phyloP scores from a whole-genome alignment of 2,329 filamentous ascomycete species.

The Exophiala spinifera region DNA sequence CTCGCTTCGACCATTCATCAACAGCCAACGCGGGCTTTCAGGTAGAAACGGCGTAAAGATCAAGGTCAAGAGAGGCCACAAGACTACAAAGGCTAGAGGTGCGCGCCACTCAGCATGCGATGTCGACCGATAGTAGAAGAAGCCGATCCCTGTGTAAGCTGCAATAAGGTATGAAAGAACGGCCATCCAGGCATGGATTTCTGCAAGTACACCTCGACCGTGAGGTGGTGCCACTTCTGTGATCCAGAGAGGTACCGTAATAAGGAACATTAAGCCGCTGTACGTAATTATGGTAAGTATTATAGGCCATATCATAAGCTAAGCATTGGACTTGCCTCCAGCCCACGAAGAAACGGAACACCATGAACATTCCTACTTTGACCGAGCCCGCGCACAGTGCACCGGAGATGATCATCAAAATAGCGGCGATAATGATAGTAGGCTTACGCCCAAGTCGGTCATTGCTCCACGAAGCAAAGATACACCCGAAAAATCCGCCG shows the following conservation, averaged over 20 bases:
- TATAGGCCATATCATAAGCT: too few relatives aligned
- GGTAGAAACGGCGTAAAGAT: conserved; percentile 2
- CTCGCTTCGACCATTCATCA: not conserved
- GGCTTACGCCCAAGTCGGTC: conserved; percentile 2
- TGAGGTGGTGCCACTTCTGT: conserved; percentile 2
- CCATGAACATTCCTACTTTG: conserved; percentile 14
- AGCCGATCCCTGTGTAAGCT: conserved; percentile 6
- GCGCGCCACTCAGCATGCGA: conserved; percentile 13
- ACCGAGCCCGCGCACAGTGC: conserved; percentile 3
- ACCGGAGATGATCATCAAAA: not conserved
- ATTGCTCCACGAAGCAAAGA: not conserved
- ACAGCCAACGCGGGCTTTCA: conserved; percentile 12
- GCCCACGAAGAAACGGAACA: conserved; percentile 11
- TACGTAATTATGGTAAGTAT: too few relatives aligned
- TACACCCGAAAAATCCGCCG: conserved; percentile 10
- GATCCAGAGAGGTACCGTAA: too few relatives aligned
- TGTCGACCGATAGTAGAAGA: not conserved
- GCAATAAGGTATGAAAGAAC: conserved; percentile 3
- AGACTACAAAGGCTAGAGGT: not conserved
- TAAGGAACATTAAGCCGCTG: too few relatives aligned
- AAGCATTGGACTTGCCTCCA: too few relatives aligned
- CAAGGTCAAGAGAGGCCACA: conserved; percentile 3
- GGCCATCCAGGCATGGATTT: not conserved
- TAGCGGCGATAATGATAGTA: not conserved
- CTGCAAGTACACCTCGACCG: conserved; percentile 4